Evolutionary conservation across 1,139 yeast genomes (phyloP), one percentile per base, ranked within the genome.

Genomic region (Magnusiomyces suaveolens): DNA sequence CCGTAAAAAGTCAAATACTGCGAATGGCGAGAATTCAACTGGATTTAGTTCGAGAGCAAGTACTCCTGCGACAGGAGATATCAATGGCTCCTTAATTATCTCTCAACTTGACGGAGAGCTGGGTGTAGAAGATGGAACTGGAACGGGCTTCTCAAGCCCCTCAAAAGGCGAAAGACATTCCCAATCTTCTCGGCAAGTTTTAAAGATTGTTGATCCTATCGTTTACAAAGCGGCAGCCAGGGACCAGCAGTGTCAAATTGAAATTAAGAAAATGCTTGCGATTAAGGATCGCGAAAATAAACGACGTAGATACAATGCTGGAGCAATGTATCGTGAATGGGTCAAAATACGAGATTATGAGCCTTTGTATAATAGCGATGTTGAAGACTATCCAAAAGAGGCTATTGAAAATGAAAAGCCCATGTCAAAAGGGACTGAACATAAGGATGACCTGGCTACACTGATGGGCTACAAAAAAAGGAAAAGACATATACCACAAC

Each of bases 311-410:
- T 57, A 55, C 39, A 44, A 44, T 20, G 61, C 61, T 25, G 68
- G 70, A 12, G 55, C 68, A 10, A 48, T 69, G 14, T 56, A 56
- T 39, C 59, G 63, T 6, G 61, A 65, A 12, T 69, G 72, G 71
- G 50, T 52, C 14, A 57, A 56, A 48, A 67, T 68, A 52, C 61
- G 60, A 44, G 62, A 62, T 29, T 47, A 63, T 14, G 72, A 69
- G 51, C 68, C 72, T 16, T 55, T 68, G 8, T 67, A 66, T 50
- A 60, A 66, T 41, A 67, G 71, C 6, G 72, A 69, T 46, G 63
- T 60, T 21, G 72, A 68, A 23, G 54, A 43, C 21, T 48, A 39
- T 36, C 54, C 53, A 6, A 51, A 53, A 14, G 49, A 47, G 4
- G 33, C 21, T 18, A 52, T 29, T 32, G 51, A 36, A 10, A n/a